These are phyloP conservation scores for Cutaneotrichosporon curvatum DNA, from an alignment of 1,284 basidiomycete species.

Conservation along the genomic window DNA sequence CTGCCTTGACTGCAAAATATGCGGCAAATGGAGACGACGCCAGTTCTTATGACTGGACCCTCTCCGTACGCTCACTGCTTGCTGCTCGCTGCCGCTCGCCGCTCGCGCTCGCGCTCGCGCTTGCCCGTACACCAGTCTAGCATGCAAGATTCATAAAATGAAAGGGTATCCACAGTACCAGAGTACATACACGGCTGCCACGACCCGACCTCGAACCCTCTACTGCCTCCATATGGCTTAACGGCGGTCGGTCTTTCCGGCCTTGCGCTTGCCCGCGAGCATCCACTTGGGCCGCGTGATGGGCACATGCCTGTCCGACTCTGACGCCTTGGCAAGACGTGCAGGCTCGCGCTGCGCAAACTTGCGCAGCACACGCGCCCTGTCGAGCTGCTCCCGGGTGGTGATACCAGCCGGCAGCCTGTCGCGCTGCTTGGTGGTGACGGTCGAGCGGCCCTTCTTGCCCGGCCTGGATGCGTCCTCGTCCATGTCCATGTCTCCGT, in stretches of 20 bases:
- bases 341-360: conserved; percentile 78
- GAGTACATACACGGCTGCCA: no score
- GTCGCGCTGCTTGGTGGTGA: conserved; percentile 21
- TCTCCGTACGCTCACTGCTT: no score
- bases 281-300: conserved; percentile 51
- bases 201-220: no score
- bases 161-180: no score
- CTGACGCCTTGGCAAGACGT: conserved; percentile 78
- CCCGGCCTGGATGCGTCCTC: conserved; percentile 2
- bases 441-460: conserved; percentile 1
- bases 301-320: conserved; percentile 61
- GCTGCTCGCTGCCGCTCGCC: no score
- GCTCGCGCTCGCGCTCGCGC: no score
- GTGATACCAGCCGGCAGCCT: conserved; percentile 60
- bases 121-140: no score
- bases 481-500: conserved; percentile 10
- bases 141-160: no score
- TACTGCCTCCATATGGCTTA: conserved; percentile 35
- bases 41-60: no score
- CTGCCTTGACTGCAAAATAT: no score
- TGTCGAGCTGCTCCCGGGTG: conserved; percentile 68
- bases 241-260: conserved; percentile 75
- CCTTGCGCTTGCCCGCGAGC: conserved; percentile 81
- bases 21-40: no score
- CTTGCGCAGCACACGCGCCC: conserved; percentile 71